Percentiles rank a stretch among this genome's conserved stretches.
These are phyloP conservation scores for Beauveria bassiana DNA, from an alignment of 2,329 filamentous ascomycete species.

Conservation along the genomic window DNA sequence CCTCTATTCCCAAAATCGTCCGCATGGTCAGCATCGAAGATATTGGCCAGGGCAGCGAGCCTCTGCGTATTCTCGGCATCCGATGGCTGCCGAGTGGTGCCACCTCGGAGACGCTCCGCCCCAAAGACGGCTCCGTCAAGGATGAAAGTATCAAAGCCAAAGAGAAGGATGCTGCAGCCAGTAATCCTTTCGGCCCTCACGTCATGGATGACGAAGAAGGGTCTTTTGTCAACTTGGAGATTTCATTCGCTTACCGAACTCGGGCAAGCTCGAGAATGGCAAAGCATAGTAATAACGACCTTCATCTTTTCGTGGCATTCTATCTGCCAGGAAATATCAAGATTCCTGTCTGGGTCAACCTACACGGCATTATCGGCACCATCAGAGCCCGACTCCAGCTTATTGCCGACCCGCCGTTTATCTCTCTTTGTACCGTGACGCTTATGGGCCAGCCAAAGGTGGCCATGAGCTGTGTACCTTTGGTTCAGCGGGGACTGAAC, in stretches of 20 bases:
- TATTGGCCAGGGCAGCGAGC: conserved; percentile 66
- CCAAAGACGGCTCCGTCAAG: conserved; percentile 20
- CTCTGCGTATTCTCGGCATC: conserved; percentile 61
- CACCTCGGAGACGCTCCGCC: conserved; percentile 39
- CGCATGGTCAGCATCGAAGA: conserved; percentile 72
- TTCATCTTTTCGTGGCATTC: conserved; percentile 63
- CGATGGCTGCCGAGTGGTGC: conserved; percentile 66
- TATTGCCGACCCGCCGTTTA: conserved; percentile 69
- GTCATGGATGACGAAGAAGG: conserved; percentile 71
- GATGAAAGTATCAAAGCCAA: conserved; percentile 25
- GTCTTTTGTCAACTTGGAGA: conserved; percentile 69
- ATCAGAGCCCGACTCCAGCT: conserved; percentile 63
- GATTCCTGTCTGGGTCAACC: conserved; percentile 65
- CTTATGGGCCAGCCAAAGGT: conserved; percentile 70
- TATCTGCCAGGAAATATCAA: conserved; percentile 52
- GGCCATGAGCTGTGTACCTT: conserved; percentile 60
- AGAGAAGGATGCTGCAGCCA: conserved; percentile 19
- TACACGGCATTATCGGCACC: conserved; percentile 64
- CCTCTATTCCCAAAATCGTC: conserved; percentile 59
- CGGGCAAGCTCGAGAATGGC: conserved; percentile 53
- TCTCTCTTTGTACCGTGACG: conserved; percentile 65
- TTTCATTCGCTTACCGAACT: conserved; percentile 66
- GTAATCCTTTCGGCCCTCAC: conserved; percentile 31
- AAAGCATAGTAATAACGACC: conserved; percentile 59
- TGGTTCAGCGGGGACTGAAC: conserved; percentile 62